These are phyloP conservation scores for Cornus florida DNA, from an alignment of 148 eudicot genomes.

Conservation along the genomic window DNA sequence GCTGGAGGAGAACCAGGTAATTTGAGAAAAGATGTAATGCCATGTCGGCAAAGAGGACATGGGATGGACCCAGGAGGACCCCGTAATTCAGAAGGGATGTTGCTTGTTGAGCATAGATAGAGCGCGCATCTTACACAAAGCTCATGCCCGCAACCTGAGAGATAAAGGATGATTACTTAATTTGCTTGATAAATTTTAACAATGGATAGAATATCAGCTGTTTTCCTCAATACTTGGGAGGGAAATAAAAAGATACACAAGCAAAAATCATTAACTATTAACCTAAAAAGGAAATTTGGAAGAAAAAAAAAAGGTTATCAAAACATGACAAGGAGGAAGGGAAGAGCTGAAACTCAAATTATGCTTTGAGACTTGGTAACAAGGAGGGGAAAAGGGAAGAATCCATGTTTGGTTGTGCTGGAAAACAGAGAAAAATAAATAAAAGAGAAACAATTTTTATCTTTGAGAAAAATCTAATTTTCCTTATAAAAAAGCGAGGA, in stretches of 20 bases:
- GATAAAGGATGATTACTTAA: conserved; percentile 2
- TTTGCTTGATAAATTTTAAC: not conserved
- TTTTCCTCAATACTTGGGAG: not conserved
- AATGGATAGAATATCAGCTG: not conserved
- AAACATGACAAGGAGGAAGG: no score
- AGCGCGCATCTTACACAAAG: conserved; percentile 94
- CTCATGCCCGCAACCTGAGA: conserved; percentile 83
- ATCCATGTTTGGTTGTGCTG: not conserved
- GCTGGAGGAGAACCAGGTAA: conserved; percentile 58
- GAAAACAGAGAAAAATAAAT: no score
- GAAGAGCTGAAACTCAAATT: no score
- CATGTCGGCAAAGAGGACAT: conserved; percentile 88
- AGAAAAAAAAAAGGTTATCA: no score
- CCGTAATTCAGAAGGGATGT: conserved; percentile 50
- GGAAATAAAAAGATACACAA: not conserved
- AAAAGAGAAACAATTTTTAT: no score
- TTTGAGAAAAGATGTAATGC: conserved; percentile 62
- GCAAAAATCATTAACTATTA: no score
- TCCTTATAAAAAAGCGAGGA: no score
- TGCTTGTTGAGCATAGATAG: conserved; percentile 87
- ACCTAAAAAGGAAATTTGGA: no score
- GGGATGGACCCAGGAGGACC: conserved; percentile 92
- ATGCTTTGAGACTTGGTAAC: no score
- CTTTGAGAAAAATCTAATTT: no score
- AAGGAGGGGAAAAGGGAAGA: not conserved